Evolutionary conservation across 495 filamentous ascomycete genomes (phyloP).

Genomic region (Elaphomyces granulatus): DNA sequence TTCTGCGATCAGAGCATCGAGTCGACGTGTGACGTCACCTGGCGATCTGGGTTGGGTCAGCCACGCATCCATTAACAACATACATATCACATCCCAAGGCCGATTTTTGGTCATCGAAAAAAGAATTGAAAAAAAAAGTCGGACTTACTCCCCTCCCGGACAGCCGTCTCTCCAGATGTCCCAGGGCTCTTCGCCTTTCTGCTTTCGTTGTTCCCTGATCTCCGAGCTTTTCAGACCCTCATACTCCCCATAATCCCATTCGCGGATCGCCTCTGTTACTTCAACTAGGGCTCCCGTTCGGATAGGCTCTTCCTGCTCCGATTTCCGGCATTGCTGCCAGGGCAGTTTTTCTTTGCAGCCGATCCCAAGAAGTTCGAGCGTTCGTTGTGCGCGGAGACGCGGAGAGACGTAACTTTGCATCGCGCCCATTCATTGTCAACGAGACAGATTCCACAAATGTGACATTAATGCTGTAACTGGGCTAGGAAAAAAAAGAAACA

Average conservation of each 20-base stretch:
- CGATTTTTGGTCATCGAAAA: neutral
- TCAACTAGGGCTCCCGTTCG: constrained; percentile 42
- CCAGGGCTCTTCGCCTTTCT: constrained; percentile 36
- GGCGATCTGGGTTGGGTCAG: constrained; percentile 36
- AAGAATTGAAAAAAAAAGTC: constrained; percentile 2
- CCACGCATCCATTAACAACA: neutral
- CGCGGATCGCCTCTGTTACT: constrained; percentile 63
- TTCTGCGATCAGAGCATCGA: constrained; percentile 61
- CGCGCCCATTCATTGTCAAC: too few species aligned
- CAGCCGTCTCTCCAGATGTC: constrained; percentile 83
- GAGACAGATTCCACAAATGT: neutral
- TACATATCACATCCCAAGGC: constrained; percentile 1
- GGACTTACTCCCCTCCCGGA: constrained; percentile 49
- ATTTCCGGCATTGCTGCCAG: constrained; percentile 35
- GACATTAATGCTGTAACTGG: too few species aligned
- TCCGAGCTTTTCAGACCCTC: constrained; percentile 70
- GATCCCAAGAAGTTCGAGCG: constrained; percentile 65
- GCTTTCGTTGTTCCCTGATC: constrained; percentile 44
- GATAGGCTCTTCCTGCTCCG: constrained; percentile 23
- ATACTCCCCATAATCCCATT: constrained; percentile 96
- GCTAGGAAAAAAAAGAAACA: neutral
- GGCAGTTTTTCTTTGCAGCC: constrained; percentile 38
- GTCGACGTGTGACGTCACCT: constrained; percentile 47
- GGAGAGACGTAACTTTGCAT: constrained; percentile 75
- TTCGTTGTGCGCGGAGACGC: constrained; percentile 69